Base-by-base conservation (phyloP, 2,329 filamentous ascomycete genomes). In the Teratosphaeria nubilosa region DNA sequence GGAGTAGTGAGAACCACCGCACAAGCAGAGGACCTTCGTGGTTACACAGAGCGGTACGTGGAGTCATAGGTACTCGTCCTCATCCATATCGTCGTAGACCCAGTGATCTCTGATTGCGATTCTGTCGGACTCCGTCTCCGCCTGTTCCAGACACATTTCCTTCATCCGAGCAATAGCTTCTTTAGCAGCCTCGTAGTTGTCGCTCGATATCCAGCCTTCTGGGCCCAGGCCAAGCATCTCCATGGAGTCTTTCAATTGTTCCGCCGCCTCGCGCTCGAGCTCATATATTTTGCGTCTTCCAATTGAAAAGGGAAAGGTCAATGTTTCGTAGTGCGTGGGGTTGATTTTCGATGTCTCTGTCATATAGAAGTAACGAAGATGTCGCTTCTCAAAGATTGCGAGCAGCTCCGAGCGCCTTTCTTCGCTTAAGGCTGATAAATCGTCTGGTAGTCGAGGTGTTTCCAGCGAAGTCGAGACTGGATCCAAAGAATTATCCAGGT, bases 401-500 rank as follows among this genome's bases (percentile, higher is more conserved):
- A n/a, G n/a, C n/a, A n/a, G n/a, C n/a, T n/a, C n/a, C n/a, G n/a
- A n/a, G n/a, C n/a, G n/a, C n/a, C n/a, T n/a, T n/a, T n/a, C n/a
- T n/a, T n/a, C n/a, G n/a, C n/a, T n/a, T n/a, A n/a, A n/a, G n/a
- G n/a, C n/a, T n/a, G n/a, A n/a, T n/a, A n/a, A n/a, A n/a, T n/a
- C n/a, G n/a, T n/a, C n/a, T n/a, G n/a, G n/a, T n/a, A n/a, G n/a
- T n/a, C n/a, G n/a, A n/a, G n/a, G n/a, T n/a, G n/a, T n/a, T n/a
- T n/a, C n/a, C n/a, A n/a, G n/a, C n/a, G n/a, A n/a, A 6, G 37
- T 45, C 37, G 37, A 45, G 37, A 54, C 30, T 10, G 37, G 34
- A 53, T 58, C 55, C 6, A 25, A 16, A 9, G 52, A 75, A 57
- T 75, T 75, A 59, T 75, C 69, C 59, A 77, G 73, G 51, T 62